Base-by-base conservation (phyloP, 805 yeast genomes). In the Cyberlindnera bimundalis region DNA sequence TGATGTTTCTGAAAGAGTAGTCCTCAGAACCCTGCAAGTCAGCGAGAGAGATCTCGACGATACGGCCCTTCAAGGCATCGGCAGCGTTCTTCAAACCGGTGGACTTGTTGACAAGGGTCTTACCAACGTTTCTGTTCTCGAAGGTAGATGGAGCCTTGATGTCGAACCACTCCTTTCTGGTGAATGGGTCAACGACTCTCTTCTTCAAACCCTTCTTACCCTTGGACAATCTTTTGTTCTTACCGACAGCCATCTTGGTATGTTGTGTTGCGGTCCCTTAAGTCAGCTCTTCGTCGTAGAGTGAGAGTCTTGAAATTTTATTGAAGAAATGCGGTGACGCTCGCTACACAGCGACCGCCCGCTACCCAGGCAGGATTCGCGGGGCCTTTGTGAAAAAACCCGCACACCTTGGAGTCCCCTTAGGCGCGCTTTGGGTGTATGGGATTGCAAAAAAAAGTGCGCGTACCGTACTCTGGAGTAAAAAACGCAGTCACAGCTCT, bases 101-200 rank as follows among this genome's bases (percentile, higher is more conserved):
- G 50, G 96, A 85, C 73, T 87, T 91, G 95, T 91, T 91, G 73
- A 91, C 95, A 66, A 91, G 79, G 62, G 98, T 91, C 82, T 91
- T 90, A 74, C 98, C 98, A 68, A 89, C 97, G 65, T 86, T 87
- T 78, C 96, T 90, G 85, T 87, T 88, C 76, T 90, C 97, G 66
- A 90, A 91, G 63, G 96, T 89, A 64, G 97, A 83, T 67, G 98
- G 98, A 58, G 98, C 98, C 79, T 90, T 89, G 76, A 90, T 87
- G 73, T 86, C 95, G 73, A 78, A 90, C 98, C 98, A 91, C 65
- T 90, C 98, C 78, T 91, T 91, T 76, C 90, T 89, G 83, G 96
- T 79, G 93, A 91, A 91, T 69, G 98, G 98, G 81, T 91, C 99
- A 61, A 89, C 95, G 69, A 86, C 93, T 84, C 84, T 91, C 95